Conservation (phyloP, 306 rosid genomes). For the Cicer bijugum region DNA sequence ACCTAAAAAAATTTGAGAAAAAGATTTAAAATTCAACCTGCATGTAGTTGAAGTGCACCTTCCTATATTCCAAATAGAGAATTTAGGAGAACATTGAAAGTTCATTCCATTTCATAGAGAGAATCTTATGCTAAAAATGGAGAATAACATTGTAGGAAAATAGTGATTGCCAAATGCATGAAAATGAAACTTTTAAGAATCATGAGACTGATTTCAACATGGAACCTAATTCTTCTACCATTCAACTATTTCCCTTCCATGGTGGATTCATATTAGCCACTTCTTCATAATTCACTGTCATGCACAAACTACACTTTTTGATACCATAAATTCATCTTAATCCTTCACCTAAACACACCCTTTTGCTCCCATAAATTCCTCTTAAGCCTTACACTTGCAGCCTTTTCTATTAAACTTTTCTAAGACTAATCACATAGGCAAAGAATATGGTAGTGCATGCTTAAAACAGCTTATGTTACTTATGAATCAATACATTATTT, state of each 20-base stretch:
- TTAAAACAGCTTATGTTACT: slow-evolving; percentile 24
- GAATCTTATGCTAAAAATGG: slow-evolving; percentile 41
- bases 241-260: slow-evolving; percentile 38
- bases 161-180: slow-evolving; percentile 29
- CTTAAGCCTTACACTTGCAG: slow-evolving; percentile 12
- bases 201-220: slow-evolving; percentile 14
- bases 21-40: not conserved
- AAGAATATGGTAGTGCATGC: slow-evolving; percentile 45
- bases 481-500: not conserved
- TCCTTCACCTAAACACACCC: slow-evolving; percentile 25
- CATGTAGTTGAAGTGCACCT: slow-evolving; percentile 35
- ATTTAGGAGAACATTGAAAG: slow-evolving; percentile 14
- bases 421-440: slow-evolving; percentile 18
- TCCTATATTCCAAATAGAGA: slow-evolving; percentile 30
- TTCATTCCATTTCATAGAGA: slow-evolving; percentile 35
- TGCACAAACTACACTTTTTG: slow-evolving; percentile 31
- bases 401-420: slow-evolving; percentile 19
- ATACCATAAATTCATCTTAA: slow-evolving; percentile 31
- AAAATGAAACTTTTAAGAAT: not conserved
- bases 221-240: slow-evolving; percentile 50
- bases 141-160: slow-evolving; percentile 41
- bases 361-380: slow-evolving; percentile 41
- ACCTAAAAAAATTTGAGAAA: too few relatives aligned
- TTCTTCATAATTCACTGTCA: slow-evolving; percentile 32
- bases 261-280: slow-evolving; percentile 47